A percentile compares a stretch with the other conserved stretches of the same genome.
Evolutionary conservation across 2,329 filamentous ascomycete species (phyloP).

Genomic region (Chaetomium sp.): DNA sequence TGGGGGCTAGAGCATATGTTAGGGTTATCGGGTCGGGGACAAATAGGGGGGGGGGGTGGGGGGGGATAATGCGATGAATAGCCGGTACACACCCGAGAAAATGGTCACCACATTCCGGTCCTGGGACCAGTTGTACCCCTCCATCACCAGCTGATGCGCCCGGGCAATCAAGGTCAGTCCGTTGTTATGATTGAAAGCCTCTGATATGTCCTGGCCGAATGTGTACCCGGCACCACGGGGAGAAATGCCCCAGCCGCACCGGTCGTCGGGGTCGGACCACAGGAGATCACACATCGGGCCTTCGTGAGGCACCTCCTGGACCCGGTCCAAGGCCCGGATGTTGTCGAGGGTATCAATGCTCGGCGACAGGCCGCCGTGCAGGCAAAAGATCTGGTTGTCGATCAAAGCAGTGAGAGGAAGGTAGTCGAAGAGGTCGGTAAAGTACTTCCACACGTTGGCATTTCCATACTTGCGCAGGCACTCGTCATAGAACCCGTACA

Average conservation of each 20-base stretch:
- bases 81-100: constrained; percentile 67
- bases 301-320: constrained; percentile 97
- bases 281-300: constrained; percentile 97
- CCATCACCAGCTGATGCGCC: constrained; percentile 98
- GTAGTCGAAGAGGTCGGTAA: constrained; percentile 98
- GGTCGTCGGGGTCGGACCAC: constrained; percentile 97
- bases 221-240: constrained; percentile 92
- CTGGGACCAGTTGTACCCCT: constrained; percentile 99
- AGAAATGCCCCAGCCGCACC: constrained; percentile 93
- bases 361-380: constrained; percentile 94
- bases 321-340: constrained; percentile 88
- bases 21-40: constrained; percentile 25
- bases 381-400: constrained; percentile 98
- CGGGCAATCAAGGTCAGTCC: constrained; percentile 90
- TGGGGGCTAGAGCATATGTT: constrained; percentile 51
- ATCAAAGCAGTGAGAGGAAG: constrained; percentile 94
- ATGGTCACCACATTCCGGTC: constrained; percentile 98
- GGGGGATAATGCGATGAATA: neutral
- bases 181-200: constrained; percentile 99
- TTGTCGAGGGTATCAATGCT: constrained; percentile 94
- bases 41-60: neutral
- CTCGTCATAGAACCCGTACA: constrained; percentile 99
- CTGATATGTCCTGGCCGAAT: constrained; percentile 93
- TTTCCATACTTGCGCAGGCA: constrained; percentile 98
- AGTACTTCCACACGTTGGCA: constrained; percentile 98